A percentile compares a stretch with the other conserved stretches of the same genome.
Conservation (phyloP, 2,329 filamentous ascomycete species). For the Penicillium nordicum region DNA sequence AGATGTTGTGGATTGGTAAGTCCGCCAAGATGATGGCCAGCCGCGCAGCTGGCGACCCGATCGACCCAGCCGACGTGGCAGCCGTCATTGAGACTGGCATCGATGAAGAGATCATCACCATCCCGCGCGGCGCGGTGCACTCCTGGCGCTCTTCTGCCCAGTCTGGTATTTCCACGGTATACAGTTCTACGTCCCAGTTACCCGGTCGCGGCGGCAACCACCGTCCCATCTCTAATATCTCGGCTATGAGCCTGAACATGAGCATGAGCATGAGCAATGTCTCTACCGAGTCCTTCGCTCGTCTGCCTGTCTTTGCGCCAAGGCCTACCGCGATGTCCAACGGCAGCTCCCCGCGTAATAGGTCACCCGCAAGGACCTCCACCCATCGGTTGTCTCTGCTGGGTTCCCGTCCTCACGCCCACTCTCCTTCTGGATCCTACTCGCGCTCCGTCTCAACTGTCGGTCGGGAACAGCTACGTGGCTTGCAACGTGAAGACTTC, state of each 20-base stretch:
- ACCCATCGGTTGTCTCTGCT: constrained; percentile 17
- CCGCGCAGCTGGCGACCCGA: constrained; percentile 21
- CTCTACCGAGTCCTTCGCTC: constrained; percentile 31
- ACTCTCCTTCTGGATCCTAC: constrained; percentile 15
- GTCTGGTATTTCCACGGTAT: constrained; percentile 32
- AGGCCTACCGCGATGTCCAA: constrained; percentile 21
- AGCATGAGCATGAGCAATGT: constrained; percentile 30
- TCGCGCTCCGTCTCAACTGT: constrained; percentile 26
- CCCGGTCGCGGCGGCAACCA: constrained; percentile 16
- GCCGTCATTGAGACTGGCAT: constrained; percentile 26
- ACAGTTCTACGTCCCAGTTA: constrained; percentile 22
- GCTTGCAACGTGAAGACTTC: constrained; percentile 34
- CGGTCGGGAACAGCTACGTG: constrained; percentile 32
- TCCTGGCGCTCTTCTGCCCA: constrained; percentile 37
- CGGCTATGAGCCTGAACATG: constrained; percentile 29
- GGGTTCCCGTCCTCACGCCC: background rate
- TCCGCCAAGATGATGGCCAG: constrained; percentile 33
- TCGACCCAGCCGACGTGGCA: constrained; percentile 27
- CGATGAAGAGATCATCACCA: constrained; percentile 38
- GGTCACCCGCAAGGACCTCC: constrained; percentile 14
- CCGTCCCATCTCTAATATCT: constrained; percentile 26
- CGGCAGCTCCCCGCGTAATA: constrained; percentile 6
- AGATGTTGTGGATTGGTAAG: constrained; percentile 55
- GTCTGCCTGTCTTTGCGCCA: constrained; percentile 34
- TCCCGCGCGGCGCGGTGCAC: constrained; percentile 33